phyloP scores from a whole-genome alignment of 2,329 filamentous ascomycete genomes.

The Atkinsonella texensis region DNA sequence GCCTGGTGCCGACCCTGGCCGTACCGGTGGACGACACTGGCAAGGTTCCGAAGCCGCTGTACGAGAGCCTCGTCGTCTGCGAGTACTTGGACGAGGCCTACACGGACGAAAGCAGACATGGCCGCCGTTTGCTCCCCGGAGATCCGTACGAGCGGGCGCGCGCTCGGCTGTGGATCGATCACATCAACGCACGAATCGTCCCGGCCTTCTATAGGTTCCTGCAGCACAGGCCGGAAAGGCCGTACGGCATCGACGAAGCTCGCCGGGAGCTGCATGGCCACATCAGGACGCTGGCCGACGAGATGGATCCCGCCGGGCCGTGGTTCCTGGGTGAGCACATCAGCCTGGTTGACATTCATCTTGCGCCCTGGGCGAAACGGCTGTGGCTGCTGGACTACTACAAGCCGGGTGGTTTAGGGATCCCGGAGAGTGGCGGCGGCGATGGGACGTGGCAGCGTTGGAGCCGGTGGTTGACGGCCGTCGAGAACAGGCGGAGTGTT shows the following conservation, averaged over 20 bases:
- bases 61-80: slow-evolving; percentile 60
- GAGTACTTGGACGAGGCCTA: slow-evolving; percentile 69
- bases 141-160: slow-evolving; percentile 54
- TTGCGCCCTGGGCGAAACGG: slow-evolving; percentile 62
- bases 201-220: slow-evolving; percentile 55
- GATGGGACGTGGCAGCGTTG: slow-evolving; percentile 52
- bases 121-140: slow-evolving; percentile 41
- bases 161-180: slow-evolving; percentile 63
- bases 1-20: slow-evolving; percentile 59
- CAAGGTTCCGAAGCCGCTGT: slow-evolving; percentile 44
- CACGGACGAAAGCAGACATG: slow-evolving; percentile 28
- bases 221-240: slow-evolving; percentile 40
- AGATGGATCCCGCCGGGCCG: slow-evolving; percentile 46
- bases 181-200: slow-evolving; percentile 53
- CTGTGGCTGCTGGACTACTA: slow-evolving; percentile 67
- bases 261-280: slow-evolving; percentile 45
- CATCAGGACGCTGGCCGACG: slow-evolving; percentile 46
- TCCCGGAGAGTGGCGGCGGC: slow-evolving; percentile 38
- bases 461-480: slow-evolving; percentile 49
- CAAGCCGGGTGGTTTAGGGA: slow-evolving; percentile 43
- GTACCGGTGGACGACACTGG: slow-evolving; percentile 25
- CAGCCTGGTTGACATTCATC: slow-evolving; percentile 55
- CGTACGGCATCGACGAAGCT: slow-evolving; percentile 37
- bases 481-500: slow-evolving; percentile 49
- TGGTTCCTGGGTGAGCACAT: slow-evolving; percentile 56